These are phyloP conservation scores for bread wheat (Triticum aestivum) DNA, from an alignment of 176 grass and related monocot species.

Conservation along the genomic window IWGSC_CS_RefSeq_v2.1 NC_057800.1:620889509-620890008, in stretches of 20 bases:
- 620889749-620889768: neutral
- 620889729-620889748: neutral
- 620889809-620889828: neutral
- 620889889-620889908: neutral
- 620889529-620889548: neutral
- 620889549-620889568: slow-evolving; percentile 60
- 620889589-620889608: slow-evolving; percentile 90
- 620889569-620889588: slow-evolving; percentile 96
- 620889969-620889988: no score
- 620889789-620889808: neutral
- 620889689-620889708: neutral
- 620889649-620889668: neutral
- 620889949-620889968: no score
- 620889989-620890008: no score
- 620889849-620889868: neutral
- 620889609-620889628: slow-evolving; percentile 74
- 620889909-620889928: no score
- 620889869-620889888: neutral
- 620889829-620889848: neutral
- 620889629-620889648: slow-evolving; percentile 54
- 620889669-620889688: neutral
- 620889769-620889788: neutral
- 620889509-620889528: neutral
- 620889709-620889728: neutral
- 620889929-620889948: no score